These are phyloP conservation scores for Dactylellina leptospora DNA, from an alignment of 2,329 filamentous ascomycete species.

Conservation along the genomic window DNA sequence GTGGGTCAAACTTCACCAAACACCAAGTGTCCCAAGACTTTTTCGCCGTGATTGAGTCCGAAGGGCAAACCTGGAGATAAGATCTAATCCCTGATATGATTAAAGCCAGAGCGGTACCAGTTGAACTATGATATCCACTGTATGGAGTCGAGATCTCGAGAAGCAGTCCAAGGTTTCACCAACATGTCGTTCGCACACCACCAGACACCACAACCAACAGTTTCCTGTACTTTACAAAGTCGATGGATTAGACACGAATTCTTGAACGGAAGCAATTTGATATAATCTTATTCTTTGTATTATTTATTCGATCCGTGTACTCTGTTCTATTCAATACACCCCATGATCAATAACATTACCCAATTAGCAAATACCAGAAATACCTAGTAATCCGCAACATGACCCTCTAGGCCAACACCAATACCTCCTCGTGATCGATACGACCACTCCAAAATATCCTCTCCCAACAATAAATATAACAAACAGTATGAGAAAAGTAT, in stretches of 20 bases:
- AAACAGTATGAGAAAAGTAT: too few species aligned
- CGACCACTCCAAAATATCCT: slow-evolving; percentile 3
- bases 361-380: slow-evolving; percentile 27
- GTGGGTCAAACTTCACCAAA: slow-evolving; percentile 48
- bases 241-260: too few species aligned
- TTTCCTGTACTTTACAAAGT: too few species aligned
- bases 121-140: too few species aligned
- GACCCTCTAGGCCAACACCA: slow-evolving; percentile 40
- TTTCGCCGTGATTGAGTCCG: slow-evolving; percentile 2
- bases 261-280: neutral
- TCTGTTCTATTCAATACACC: slow-evolving; percentile 29
- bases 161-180: too few species aligned
- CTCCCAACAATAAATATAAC: slow-evolving; percentile 27
- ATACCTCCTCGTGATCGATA: slow-evolving; percentile 17
- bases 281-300: slow-evolving; percentile 6
- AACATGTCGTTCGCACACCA: too few species aligned
- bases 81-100: too few species aligned
- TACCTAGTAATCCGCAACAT: slow-evolving; percentile 4
- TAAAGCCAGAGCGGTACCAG: too few species aligned
- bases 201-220: too few species aligned
- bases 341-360: slow-evolving; percentile 42
- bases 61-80: neutral
- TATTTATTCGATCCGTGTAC: slow-evolving; percentile 14
- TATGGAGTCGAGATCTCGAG: too few species aligned
- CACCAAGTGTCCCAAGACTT: slow-evolving; percentile 20